Base-by-base conservation (phyloP, 2,329 filamentous ascomycete species). In the Apiospora sp. region DNA sequence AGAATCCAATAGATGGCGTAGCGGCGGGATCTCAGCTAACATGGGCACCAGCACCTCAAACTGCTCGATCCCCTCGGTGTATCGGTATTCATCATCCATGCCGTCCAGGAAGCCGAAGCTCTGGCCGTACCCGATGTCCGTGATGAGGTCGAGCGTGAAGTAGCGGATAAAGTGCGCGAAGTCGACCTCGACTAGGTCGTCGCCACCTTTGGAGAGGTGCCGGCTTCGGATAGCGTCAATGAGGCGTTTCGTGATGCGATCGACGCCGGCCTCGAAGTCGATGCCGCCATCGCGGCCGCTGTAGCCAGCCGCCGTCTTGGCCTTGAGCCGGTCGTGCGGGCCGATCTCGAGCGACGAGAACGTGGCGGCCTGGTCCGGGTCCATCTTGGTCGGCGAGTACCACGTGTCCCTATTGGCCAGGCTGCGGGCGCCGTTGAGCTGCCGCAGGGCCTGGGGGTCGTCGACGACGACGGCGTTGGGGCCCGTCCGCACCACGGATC, bases 261-360 rank as follows among this genome's bases (percentile, higher is more conserved):
- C 74, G 58, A 77, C 51, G 30, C 70, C 73, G 10, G 72, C 58
- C 73, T 78, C 77, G 24, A 78, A 71, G 19, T 69, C 73, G 4
- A 73, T 72, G 6, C 74, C 75, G 67, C 75, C 76, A 5, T 67
- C 30, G 37, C 75, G 73, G 16, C 77, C 77, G 37, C 75, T 73
- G 64, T 77, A 77, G 34, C 73, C 77, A 19, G 49, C 51, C 1
- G 74, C 54, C 7, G 74, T 46, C 72, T 72, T 73, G 22, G 76
- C 75, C 71, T 77, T 77, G 43, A 72, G 58, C 44, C 73, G 71
- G 71, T 77, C 75, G 61, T 78, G 77, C 14, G 24, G 54, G 5
- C 24, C 68, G 24, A 74, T 67, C 3, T 76, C 75, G 22, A 69
- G 19, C 41, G 76, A 73, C 4, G 70, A 73, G 73, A 78, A 75